Conservation (phyloP, 176 grass and related monocot species). For the Carex scoparia region DNA sequence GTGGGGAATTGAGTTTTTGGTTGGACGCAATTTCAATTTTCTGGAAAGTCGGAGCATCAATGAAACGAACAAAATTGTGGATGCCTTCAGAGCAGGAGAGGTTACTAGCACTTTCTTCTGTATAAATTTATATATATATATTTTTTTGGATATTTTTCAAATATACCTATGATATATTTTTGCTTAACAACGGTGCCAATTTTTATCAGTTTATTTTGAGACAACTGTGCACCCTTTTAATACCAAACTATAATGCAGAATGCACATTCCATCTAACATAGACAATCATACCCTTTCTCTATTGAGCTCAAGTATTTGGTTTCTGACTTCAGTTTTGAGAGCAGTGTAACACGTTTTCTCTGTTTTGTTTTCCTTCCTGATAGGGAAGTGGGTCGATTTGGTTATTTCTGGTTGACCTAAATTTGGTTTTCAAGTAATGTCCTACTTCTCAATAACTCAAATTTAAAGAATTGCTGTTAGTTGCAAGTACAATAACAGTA, state of each 20-base stretch:
- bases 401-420: not conserved
- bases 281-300: not conserved
- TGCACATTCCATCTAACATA: not conserved
- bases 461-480: not conserved
- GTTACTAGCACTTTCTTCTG: conserved; percentile 27
- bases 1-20: conserved; percentile 53
- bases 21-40: conserved; percentile 23
- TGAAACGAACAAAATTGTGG: conserved; percentile 54
- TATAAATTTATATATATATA: not conserved
- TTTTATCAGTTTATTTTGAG: not conserved
- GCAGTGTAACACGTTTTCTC: not conserved
- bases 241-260: not conserved
- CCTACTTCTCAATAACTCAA: not conserved
- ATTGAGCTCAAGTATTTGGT: not conserved
- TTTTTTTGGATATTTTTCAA: not conserved
- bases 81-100: conserved; percentile 57
- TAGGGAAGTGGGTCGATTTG: not conserved
- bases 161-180: not conserved
- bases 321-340: not conserved
- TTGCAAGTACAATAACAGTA: not conserved
- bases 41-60: conserved; percentile 41
- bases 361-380: not conserved
- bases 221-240: not conserved
- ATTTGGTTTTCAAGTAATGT: not conserved
- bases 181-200: not conserved